Conservation (phyloP, 2,329 filamentous ascomycete genomes). For the Aspergillus niger region DNA sequence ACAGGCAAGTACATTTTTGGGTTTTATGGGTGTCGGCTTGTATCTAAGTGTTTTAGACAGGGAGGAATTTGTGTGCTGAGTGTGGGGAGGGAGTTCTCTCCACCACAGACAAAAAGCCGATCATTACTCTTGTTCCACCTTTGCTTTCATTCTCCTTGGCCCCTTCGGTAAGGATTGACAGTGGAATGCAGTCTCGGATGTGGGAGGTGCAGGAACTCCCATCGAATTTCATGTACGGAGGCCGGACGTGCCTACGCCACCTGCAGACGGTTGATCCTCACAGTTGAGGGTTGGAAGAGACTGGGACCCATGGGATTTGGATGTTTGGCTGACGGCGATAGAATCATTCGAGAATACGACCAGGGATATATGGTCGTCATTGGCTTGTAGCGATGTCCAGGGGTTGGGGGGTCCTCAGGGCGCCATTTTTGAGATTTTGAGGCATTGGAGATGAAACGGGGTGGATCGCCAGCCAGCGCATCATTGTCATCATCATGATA, state of each 20-base stretch:
- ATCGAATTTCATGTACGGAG: background rate
- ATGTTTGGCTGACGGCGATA: background rate
- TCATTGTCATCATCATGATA: conserved; percentile 9
- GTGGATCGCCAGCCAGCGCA: background rate
- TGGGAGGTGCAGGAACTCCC: background rate
- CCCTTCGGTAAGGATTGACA: conserved; percentile 7
- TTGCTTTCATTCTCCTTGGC: background rate
- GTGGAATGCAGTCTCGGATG: background rate
- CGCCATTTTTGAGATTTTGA: background rate
- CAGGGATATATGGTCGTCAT: background rate
- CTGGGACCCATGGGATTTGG: background rate
- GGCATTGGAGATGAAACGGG: conserved; percentile 1
- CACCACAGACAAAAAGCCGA: background rate
- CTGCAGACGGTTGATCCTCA: conserved; percentile 1
- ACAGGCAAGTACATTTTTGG: background rate
- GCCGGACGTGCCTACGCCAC: background rate
- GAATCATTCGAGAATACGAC: background rate
- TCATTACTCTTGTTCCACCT: background rate
- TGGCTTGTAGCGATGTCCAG: background rate
- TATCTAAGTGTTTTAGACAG: background rate
- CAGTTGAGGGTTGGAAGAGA: background rate
- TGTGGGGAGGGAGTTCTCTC: background rate
- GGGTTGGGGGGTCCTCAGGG: background rate
- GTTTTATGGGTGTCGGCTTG: background rate
- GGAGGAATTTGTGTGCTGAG: background rate